A percentile compares a stretch with the other conserved stretches of the same genome.
Conservation (phyloP, 768 basidiomycete genomes). For the Galerina sulciceps region DNA sequence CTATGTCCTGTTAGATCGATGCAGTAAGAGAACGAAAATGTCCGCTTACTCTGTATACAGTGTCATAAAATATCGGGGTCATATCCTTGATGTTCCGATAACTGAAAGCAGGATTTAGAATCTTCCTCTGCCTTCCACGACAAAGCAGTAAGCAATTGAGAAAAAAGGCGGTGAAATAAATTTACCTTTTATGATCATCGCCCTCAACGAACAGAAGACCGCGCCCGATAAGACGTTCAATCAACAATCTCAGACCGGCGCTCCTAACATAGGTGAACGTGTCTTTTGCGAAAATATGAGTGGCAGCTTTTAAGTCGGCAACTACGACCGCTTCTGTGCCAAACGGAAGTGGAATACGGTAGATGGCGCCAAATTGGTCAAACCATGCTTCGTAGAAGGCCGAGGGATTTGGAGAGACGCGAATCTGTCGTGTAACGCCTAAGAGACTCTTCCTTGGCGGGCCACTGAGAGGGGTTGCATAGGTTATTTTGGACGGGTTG, state of each 20-base stretch:
- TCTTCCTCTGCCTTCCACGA: conserved; percentile 17
- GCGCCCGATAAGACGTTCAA: conserved; percentile 35
- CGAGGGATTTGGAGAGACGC: conserved; percentile 16
- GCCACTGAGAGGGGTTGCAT: conserved; percentile 11
- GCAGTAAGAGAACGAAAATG: background rate
- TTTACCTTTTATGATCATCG: conserved; percentile 45
- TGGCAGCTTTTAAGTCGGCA: conserved; percentile 28
- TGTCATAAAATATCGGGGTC: conserved; percentile 13
- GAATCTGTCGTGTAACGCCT: conserved; percentile 5
- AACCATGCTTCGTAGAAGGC: conserved; percentile 27
- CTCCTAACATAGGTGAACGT: conserved; percentile 28
- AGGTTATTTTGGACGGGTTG: background rate
- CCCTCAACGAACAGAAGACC: conserved; percentile 44
- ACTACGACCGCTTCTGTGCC: conserved; percentile 27
- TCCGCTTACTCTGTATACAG: conserved; percentile 11
- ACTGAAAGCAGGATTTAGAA: conserved; percentile 18
- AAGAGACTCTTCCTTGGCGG: conserved; percentile 11
- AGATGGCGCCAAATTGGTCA: conserved; percentile 25
- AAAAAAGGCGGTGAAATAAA: background rate
- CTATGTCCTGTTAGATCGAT: conserved; percentile 6
- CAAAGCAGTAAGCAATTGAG: background rate
- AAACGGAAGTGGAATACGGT: conserved; percentile 21
- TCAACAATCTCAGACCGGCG: conserved; percentile 24
- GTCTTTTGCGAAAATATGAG: conserved; percentile 28
- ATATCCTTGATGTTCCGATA: conserved; percentile 5